Base-by-base conservation (phyloP, 2,329 filamentous ascomycete genomes). In the Apiospora rasikravindrae region DNA sequence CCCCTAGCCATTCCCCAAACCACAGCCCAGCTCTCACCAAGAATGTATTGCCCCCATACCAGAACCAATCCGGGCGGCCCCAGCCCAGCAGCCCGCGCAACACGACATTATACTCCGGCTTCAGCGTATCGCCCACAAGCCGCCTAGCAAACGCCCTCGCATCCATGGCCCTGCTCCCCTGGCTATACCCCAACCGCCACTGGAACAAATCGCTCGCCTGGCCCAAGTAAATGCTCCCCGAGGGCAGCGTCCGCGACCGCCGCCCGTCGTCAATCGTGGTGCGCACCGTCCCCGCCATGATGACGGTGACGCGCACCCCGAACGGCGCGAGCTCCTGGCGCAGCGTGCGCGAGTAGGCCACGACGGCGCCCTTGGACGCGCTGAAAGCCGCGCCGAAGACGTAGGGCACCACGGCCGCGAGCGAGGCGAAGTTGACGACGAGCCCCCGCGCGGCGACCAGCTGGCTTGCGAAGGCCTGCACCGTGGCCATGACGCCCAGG, bases 401-500 rank as follows among this genome's bases (percentile, higher is more conserved):
- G 77, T 88, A 87, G 22, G 86, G 84, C 3, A 84, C 80, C 37
- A 86, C 75, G 53, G 85, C 81, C 5, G 85, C 83, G 16, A 84
- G 79, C 44, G 85, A 87, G 14, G 85, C 86, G 71, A 88, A 83
- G 79, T 88, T 88, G 80, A 89, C 78, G 76, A 88, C 83, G 14
- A 88, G 82, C 0, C 86, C 87, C 6, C 82, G 81, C 0, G 86
- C 80, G 22, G 82, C 77, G 70, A 88, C 86, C 42, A 89, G 82
- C 29, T 84, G 81, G 61, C 81, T 80, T 10, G 81, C 78, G 74
- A 88, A 88, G 51, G 83, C 80, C 74, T 86, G 81, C 72, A 82
- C 83, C 81, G 86, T 87, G 78, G 84, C 83, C 86, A 89, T 88
- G 73, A 86, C 83, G 67, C 85, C 86, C 70, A 89, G 87, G 53